Percentiles rank a stretch among this genome's conserved stretches.
These are phyloP conservation scores for Pelargonium australe DNA, from an alignment of 441 rosid species.

Conservation along the genomic window DNA sequence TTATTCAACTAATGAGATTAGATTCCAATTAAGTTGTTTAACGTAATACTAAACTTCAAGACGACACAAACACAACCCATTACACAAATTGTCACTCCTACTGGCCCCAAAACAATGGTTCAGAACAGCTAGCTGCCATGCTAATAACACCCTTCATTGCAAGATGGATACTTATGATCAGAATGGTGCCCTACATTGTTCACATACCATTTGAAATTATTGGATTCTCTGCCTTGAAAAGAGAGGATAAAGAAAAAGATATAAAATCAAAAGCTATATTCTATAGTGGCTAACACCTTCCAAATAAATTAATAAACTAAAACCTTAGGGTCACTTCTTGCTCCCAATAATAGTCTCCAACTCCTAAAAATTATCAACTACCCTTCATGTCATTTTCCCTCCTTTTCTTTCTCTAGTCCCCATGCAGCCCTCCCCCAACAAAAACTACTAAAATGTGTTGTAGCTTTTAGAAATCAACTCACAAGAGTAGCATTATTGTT, in stretches of 20 bases:
- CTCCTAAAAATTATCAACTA: conserved; percentile 22
- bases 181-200: conserved; percentile 22
- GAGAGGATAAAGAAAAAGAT: conserved; percentile 18
- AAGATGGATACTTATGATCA: conserved; percentile 24
- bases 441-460: conserved; percentile 13
- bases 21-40: too few relatives aligned
- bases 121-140: too few relatives aligned
- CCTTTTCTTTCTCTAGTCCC: conserved; percentile 68
- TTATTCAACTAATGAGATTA: too few relatives aligned
- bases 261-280: conserved; percentile 19
- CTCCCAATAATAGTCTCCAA: conserved; percentile 30
- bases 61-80: too few relatives aligned
- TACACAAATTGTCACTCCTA: too few relatives aligned
- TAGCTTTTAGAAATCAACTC: not conserved
- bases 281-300: conserved; percentile 41
- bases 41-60: too few relatives aligned
- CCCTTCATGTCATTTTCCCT: conserved; percentile 21
- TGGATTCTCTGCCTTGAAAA: conserved; percentile 30
- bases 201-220: conserved; percentile 16
- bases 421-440: conserved; percentile 40
- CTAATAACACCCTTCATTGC: conserved; percentile 2
- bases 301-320: conserved; percentile 18
- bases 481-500: not conserved
- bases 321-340: conserved; percentile 30
- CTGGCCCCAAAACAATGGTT: too few relatives aligned